Base-by-base conservation (phyloP, 1,139 yeast genomes). In the Eremothecium cymbalariae region DNA sequence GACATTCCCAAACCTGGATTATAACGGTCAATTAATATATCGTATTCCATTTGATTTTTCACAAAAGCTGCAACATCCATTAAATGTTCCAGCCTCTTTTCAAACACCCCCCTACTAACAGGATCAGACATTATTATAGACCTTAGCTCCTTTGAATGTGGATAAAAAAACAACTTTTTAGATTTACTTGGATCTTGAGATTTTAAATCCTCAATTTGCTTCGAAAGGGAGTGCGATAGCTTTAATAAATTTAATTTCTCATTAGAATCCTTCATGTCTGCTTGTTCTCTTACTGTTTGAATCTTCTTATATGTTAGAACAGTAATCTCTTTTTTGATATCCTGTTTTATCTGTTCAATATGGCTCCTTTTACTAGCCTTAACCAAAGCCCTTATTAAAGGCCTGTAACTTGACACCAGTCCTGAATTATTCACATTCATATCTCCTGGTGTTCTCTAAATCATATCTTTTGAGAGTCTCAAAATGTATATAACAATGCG, bases 1-100 rank as follows among this genome's bases (percentile, higher is more conserved):
- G 75, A 71, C 76, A 81, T 72, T 25, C 73, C 72, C 43, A 82
- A 67, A 1, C 94, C 94, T 2, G 94, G 90, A 51, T 88, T 85
- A 59, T 88, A 88, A 46, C 94, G 70, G 45, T 82, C 93, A 34
- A 88, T 65, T 37, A 90, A 67, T 44, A 80, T 90, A 41, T 74
- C 76, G 60, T 85, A 88, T 8, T 68, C 74, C 44, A 94, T 68
- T 57, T 88, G 97, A 43, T 80, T 74, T 32, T 67, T 65, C 38
- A 88, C 64, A 51, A 76, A 88, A 38, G 79, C 65, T 3, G 56
- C 53, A 18, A 56, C 46, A 35, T 60, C 65, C 28, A 48, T 41
- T 20, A 59, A 28, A 36, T 59, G 62, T 20, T 45, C 44, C 5
- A 45, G 15, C 11, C 40, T 34, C 24, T 50, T 50, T 2, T 33